Percentiles rank a stretch among this genome's conserved stretches.
Evolutionary conservation across 2,329 filamentous ascomycete species (phyloP).

Genomic region (Tolypocladium tundrense): DNA sequence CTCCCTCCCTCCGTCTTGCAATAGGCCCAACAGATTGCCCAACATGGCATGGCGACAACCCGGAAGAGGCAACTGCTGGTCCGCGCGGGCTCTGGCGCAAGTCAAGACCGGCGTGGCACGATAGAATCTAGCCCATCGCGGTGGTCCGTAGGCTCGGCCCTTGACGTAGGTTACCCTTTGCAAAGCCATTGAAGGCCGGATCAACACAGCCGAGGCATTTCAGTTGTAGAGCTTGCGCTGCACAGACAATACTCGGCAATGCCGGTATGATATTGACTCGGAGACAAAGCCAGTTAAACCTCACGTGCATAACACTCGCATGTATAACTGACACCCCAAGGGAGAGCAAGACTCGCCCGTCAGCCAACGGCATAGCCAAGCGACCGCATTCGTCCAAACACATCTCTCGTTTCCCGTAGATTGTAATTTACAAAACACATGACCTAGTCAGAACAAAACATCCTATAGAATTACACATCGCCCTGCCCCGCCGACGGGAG

Average conservation of each 20-base stretch:
- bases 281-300: no score
- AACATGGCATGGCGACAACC: neutral
- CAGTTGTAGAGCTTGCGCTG: no score
- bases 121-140: no score
- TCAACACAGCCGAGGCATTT: neutral
- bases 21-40: neutral
- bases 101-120: no score
- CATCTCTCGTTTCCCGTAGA: constrained; percentile 1
- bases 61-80: neutral
- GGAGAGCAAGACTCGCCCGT: neutral
- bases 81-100: no score
- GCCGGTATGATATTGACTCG: no score
- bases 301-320: no score
- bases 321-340: neutral
- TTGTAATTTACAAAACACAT: constrained; percentile 4
- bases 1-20: neutral
- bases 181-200: neutral
- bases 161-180: no score
- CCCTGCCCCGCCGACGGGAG: neutral
- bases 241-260: no score
- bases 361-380: neutral
- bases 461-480: constrained; percentile 2
- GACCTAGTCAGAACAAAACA: constrained; percentile 1
- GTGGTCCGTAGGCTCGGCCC: no score
- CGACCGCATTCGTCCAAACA: neutral